Evolutionary conservation across 768 basidiomycete species (phyloP).

Genomic region (Suillus cothurnatus): DNA sequence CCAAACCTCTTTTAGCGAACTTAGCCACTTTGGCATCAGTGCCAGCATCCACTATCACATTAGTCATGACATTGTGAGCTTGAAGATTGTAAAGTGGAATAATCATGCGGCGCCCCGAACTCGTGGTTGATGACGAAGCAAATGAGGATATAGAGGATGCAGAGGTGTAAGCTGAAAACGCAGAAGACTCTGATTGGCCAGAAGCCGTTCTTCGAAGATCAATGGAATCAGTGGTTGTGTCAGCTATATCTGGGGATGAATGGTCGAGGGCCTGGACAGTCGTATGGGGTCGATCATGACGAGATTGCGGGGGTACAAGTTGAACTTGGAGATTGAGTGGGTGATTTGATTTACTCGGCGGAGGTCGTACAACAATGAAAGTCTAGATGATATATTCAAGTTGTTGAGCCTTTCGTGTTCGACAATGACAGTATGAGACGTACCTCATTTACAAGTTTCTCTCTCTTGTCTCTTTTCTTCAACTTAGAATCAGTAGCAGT

Average conservation of each 20-base stretch:
- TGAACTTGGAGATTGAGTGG: slow-evolving; percentile 92
- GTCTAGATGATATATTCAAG: slow-evolving; percentile 48
- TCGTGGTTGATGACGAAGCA: slow-evolving; percentile 44
- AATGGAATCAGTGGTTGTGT: slow-evolving; percentile 19
- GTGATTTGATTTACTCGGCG: slow-evolving; percentile 82
- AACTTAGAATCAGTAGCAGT: slow-evolving; percentile 36
- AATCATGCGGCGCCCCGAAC: slow-evolving; percentile 66
- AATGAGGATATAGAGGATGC: slow-evolving; percentile 42
- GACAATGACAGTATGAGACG: slow-evolving; percentile 16
- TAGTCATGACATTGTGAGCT: slow-evolving; percentile 86
- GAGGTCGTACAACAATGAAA: slow-evolving; percentile 90
- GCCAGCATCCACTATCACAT: slow-evolving; percentile 84
- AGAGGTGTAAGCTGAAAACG: slow-evolving; percentile 53
- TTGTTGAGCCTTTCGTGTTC: slow-evolving; percentile 9
- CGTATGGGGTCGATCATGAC: slow-evolving; percentile 38
- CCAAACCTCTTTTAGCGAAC: slow-evolving; percentile 71
- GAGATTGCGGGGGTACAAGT: slow-evolving; percentile 67
- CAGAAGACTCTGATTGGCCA: slow-evolving; percentile 52
- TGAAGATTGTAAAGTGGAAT: slow-evolving; percentile 87
- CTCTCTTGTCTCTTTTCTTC: slow-evolving; percentile 51
- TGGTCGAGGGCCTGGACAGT: slow-evolving; percentile 49
- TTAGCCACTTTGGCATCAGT: slow-evolving; percentile 86
- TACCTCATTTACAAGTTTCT: slow-evolving; percentile 51
- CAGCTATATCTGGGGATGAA: slow-evolving; percentile 32
- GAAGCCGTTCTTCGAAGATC: slow-evolving; percentile 38